phyloP scores from a whole-genome alignment of 2,329 filamentous ascomycete species.

The Bipolaris oryzae region DNA sequence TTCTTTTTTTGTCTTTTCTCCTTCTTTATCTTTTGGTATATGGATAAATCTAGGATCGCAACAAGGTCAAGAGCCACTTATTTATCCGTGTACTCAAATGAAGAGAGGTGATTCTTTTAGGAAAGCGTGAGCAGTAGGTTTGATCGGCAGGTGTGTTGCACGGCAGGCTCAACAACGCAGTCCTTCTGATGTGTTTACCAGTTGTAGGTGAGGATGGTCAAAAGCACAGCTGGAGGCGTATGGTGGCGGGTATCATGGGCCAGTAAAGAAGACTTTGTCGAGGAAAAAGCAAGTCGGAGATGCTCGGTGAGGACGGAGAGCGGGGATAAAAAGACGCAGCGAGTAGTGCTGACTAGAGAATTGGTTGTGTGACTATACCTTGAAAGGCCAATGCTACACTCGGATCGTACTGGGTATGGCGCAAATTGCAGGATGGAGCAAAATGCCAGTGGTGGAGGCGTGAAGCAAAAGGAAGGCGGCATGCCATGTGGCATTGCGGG shows the following conservation, averaged over 20 bases:
- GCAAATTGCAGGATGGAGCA: neutral
- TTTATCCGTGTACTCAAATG: neutral
- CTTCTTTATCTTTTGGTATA: neutral
- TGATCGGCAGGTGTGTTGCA: neutral
- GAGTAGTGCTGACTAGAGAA: neutral
- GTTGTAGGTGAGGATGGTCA: constrained; percentile 3
- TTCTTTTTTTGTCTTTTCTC: neutral
- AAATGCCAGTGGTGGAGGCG: neutral
- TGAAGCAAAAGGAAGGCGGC: neutral
- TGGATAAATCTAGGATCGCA: too few species aligned
- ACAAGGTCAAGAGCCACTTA: neutral
- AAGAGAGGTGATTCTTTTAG: neutral
- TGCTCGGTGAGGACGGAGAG: neutral
- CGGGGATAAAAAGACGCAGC: neutral
- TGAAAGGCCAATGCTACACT: neutral
- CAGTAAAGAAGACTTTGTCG: neutral
- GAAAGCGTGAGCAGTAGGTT: neutral
- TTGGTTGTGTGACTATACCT: neutral
- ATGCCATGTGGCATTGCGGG: constrained; percentile 14
- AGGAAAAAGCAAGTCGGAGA: neutral
- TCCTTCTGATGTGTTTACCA: constrained; percentile 4
- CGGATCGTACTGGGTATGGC: neutral
- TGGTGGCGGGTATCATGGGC: neutral
- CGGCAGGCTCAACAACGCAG: constrained; percentile 1
- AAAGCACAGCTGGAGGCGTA: neutral